Percentiles rank a stretch among this genome's conserved stretches.
Evolutionary conservation across 495 filamentous ascomycete genomes (phyloP).

Genomic region (Podospora didyma): DNA sequence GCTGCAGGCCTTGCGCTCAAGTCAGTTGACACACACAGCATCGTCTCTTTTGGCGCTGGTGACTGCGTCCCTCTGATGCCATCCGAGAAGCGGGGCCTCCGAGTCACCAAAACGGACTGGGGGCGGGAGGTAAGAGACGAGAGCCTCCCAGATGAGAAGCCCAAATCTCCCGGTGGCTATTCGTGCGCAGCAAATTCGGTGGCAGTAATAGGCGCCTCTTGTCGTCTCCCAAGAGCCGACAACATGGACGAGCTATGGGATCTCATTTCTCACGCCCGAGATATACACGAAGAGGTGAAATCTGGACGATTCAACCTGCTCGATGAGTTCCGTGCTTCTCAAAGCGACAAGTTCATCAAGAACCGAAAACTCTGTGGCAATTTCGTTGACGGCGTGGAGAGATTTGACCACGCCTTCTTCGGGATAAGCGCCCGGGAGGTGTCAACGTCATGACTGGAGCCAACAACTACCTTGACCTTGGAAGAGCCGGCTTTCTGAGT

Average conservation of each 20-base stretch:
- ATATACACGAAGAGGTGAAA: neutral
- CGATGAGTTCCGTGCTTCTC: neutral
- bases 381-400: neutral
- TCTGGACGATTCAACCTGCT: neutral
- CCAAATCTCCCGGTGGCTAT: neutral
- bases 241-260: neutral
- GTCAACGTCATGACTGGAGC: slow-evolving; percentile 62
- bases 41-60: neutral
- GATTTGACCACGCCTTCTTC: neutral
- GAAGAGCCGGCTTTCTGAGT: slow-evolving; percentile 33
- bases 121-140: neutral
- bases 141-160: neutral
- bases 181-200: neutral
- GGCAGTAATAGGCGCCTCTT: neutral
- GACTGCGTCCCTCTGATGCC: neutral
- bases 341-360: neutral
- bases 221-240: neutral
- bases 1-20: neutral
- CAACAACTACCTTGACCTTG: slow-evolving; percentile 62
- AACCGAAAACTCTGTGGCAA: neutral
- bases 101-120: neutral
- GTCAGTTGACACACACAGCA: neutral
- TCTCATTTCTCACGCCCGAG: neutral
- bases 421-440: slow-evolving; percentile 44
- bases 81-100: neutral